Conservation (phyloP, 2,329 filamentous ascomycete species). For the Sclerotinia sclerotiorum region DNA sequence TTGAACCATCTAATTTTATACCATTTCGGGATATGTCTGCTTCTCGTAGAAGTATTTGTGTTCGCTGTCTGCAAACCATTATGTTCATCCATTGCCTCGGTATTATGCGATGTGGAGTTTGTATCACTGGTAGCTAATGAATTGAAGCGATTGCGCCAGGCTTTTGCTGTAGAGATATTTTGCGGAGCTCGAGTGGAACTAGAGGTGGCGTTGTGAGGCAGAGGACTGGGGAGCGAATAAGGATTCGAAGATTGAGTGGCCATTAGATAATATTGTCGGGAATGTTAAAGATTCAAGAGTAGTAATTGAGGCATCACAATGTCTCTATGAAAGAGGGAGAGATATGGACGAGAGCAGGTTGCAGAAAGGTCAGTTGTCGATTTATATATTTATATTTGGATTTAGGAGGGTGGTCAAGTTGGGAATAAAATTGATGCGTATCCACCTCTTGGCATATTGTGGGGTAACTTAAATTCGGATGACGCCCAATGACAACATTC, state of each 20-base stretch:
- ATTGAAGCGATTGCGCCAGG: constrained; percentile 21
- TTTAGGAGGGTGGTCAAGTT: constrained; percentile 5
- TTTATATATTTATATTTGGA: not conserved
- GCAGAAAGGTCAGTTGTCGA: not conserved
- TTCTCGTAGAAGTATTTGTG: constrained; percentile 29
- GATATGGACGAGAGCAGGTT: not conserved
- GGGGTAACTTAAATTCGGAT: not conserved
- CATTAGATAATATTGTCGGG: constrained; percentile 1
- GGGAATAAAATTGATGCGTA: not conserved
- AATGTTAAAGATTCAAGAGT: not conserved
- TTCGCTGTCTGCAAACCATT: constrained; percentile 14
- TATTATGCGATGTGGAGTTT: not conserved
- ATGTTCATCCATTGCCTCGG: constrained; percentile 19
- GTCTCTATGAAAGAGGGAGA: not conserved
- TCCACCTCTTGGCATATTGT: constrained; percentile 7
- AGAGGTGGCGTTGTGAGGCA: constrained; percentile 24
- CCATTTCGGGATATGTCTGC: constrained; percentile 50
- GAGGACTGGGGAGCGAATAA: constrained; percentile 32
- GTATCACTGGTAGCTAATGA: constrained; percentile 3
- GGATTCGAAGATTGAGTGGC: constrained; percentile 19
- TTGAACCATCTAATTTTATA: constrained; percentile 74
- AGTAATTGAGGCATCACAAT: constrained; percentile 11
- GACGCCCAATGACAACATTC: not conserved
- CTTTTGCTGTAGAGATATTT: constrained; percentile 1
- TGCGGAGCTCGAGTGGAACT: constrained; percentile 5